Conservation (phyloP, 345 rosid species). For the Eucalyptus curtisii region DNA sequence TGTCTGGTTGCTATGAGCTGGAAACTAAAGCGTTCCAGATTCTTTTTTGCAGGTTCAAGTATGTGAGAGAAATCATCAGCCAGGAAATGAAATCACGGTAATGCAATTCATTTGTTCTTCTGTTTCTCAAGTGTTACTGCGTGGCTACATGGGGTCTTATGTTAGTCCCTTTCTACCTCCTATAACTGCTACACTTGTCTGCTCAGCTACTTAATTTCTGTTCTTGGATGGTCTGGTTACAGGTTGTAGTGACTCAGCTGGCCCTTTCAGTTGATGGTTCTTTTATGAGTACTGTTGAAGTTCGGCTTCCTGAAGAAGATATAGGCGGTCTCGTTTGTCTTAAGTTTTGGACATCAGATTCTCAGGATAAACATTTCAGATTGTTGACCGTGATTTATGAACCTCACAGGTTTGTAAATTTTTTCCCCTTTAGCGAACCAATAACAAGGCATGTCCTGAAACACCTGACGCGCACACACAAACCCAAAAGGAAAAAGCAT, state of each 20-base stretch:
- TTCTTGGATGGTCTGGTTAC: background rate
- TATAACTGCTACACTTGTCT: background rate
- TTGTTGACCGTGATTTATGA: constrained; percentile 82
- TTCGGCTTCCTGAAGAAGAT: constrained; percentile 82
- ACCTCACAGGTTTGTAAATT: constrained; percentile 64
- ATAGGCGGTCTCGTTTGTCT: constrained; percentile 81
- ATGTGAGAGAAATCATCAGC: constrained; percentile 97
- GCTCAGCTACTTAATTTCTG: constrained; percentile 19
- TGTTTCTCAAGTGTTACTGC: background rate
- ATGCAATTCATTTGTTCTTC: background rate
- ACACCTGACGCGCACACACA: background rate
- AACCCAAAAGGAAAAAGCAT: background rate
- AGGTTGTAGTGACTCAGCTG: constrained; percentile 75
- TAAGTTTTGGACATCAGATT: constrained; percentile 63
- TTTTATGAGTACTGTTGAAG: constrained; percentile 73
- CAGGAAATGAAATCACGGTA: constrained; percentile 87
- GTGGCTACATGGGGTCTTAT: background rate
- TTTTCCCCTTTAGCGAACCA: background rate
- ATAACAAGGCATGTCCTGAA: background rate
- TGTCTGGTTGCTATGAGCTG: background rate
- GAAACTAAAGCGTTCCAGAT: background rate
- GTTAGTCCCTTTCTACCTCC: background rate
- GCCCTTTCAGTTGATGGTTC: constrained; percentile 78
- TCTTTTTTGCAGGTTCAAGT: constrained; percentile 59
- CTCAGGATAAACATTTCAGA: constrained; percentile 48